phyloP scores from a whole-genome alignment of 2,329 filamentous ascomycete genomes.

The Cucurbitaria berberidis region DNA sequence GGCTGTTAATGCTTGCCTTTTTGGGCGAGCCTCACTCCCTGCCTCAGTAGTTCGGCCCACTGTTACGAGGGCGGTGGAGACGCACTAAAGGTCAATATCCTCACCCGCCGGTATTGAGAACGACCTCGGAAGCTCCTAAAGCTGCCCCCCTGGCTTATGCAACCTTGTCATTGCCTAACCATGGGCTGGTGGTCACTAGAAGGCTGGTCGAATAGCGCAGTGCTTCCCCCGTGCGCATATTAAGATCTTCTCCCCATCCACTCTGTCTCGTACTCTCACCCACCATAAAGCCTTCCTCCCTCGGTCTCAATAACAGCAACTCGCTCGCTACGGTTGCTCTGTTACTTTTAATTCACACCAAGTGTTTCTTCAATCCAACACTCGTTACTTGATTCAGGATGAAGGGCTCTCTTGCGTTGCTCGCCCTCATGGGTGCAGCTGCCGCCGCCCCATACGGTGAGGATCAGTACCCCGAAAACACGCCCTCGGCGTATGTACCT shows the following conservation, averaged over 20 bases:
- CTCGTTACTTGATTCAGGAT: conserved; percentile 30
- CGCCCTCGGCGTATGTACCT: background rate
- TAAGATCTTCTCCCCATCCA: conserved; percentile 26
- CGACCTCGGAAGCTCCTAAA: conserved; percentile 22
- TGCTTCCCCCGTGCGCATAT: conserved; percentile 31
- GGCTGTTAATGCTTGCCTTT: conserved; percentile 20
- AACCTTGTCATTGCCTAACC: conserved; percentile 34
- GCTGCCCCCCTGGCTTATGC: conserved; percentile 35
- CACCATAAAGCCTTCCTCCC: conserved; percentile 19
- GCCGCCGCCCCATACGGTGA: conserved; percentile 24
- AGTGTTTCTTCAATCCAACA: conserved; percentile 16
- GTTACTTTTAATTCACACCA: conserved; percentile 36
- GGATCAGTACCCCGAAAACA: conserved; percentile 12
- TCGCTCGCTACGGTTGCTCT: conserved; percentile 50
- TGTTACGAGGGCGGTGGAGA: conserved; percentile 20
- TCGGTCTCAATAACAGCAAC: conserved; percentile 35
- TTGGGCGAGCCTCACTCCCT: conserved; percentile 18
- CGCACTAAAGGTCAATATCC: conserved; percentile 15
- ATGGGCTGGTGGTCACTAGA: conserved; percentile 18
- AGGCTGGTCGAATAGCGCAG: conserved; percentile 27
- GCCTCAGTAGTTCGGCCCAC: conserved; percentile 18
- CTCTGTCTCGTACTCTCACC: conserved; percentile 16
- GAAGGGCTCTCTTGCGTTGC: conserved; percentile 36
- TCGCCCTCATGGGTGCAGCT: conserved; percentile 43
- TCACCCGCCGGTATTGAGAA: conserved; percentile 16